These are phyloP conservation scores for Cercospora sesami DNA, from an alignment of 2,329 filamentous ascomycete species.

Conservation along the genomic window DNA sequence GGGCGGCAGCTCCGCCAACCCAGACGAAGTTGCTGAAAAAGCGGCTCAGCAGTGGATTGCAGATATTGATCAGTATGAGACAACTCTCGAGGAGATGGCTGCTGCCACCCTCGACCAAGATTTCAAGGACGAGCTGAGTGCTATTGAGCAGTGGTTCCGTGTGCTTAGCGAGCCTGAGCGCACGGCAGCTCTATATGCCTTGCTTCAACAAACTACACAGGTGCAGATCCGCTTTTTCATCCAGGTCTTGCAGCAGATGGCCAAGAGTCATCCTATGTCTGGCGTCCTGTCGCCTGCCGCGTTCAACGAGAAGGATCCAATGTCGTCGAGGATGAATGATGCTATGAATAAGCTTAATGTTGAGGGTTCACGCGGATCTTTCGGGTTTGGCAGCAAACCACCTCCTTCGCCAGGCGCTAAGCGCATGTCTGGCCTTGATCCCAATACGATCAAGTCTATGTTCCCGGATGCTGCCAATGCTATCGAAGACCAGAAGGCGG, in stretches of 20 bases:
- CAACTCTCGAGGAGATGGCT: slow-evolving; percentile 98
- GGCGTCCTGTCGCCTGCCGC: slow-evolving; percentile 90
- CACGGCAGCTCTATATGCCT: slow-evolving; percentile 89
- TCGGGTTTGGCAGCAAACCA: slow-evolving; percentile 65
- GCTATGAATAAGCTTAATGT: slow-evolving; percentile 94
- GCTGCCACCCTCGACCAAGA: slow-evolving; percentile 98
- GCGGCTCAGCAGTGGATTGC: slow-evolving; percentile 98
- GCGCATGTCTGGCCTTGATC: slow-evolving; percentile 90
- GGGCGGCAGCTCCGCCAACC: slow-evolving; percentile 64
- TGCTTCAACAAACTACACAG: slow-evolving; percentile 97
- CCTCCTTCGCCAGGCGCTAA: slow-evolving; percentile 77
- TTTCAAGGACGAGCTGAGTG: slow-evolving; percentile 98
- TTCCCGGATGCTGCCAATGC: slow-evolving; percentile 97
- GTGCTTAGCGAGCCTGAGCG: slow-evolving; percentile 95
- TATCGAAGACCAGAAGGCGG: slow-evolving; percentile 97
- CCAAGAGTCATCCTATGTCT: slow-evolving; percentile 96
- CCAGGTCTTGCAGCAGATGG: slow-evolving; percentile 98
- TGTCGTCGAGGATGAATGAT: slow-evolving; percentile 93
- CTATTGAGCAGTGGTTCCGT: slow-evolving; percentile 99
- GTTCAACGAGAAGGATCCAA: slow-evolving; percentile 93
- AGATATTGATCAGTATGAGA: slow-evolving; percentile 98
- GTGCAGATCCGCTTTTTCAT: slow-evolving; percentile 99
- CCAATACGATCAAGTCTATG: slow-evolving; percentile 95
- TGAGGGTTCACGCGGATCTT: slow-evolving; percentile 81
- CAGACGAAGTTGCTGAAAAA: slow-evolving; percentile 87